A percentile compares a stretch with the other conserved stretches of the same genome.
phyloP scores from a whole-genome alignment of 257 asterid species.

The Striga asiatica region DNA sequence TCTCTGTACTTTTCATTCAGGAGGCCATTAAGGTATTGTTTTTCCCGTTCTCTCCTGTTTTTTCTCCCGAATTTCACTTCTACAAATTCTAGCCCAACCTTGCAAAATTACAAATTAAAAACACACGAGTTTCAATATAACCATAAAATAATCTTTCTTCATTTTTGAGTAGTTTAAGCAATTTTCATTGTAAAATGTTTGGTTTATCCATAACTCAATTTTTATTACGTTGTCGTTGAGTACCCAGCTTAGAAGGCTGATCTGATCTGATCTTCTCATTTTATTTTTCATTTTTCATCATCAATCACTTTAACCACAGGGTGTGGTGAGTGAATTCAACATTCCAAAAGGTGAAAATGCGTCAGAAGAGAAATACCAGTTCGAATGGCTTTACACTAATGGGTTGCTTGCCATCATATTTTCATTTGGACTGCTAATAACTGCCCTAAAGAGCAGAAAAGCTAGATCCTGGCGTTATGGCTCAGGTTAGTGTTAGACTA shows the following conservation, averaged over 20 bases:
- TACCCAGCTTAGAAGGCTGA: not conserved
- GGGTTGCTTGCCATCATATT: slow-evolving; percentile 77
- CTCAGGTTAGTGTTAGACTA: slow-evolving; percentile 35
- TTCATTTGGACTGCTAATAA: slow-evolving; percentile 58
- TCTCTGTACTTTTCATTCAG: slow-evolving; percentile 74
- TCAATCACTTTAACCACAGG: slow-evolving; percentile 35
- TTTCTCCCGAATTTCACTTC: no score
- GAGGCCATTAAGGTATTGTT: slow-evolving; percentile 74
- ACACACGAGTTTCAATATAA: no score
- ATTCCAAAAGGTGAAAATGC: slow-evolving; percentile 54
- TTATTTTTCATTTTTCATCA: not conserved
- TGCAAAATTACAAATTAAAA: no score
- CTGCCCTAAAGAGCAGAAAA: slow-evolving; percentile 60
- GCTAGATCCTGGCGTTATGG: slow-evolving; percentile 97
- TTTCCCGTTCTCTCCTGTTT: no score
- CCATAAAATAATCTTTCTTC: no score
- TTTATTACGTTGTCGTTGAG: not conserved
- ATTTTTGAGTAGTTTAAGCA: no score
- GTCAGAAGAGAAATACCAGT: slow-evolving; percentile 39
- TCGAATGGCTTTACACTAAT: slow-evolving; percentile 74
- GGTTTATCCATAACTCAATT: no score
- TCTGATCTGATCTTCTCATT: not conserved
- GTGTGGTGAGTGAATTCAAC: slow-evolving; percentile 66
- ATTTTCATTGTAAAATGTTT: no score
- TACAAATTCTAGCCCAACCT: no score